These are phyloP conservation scores for Lecanicillium sp. DNA, from an alignment of 2,329 filamentous ascomycete species.

Conservation along the genomic window DNA sequence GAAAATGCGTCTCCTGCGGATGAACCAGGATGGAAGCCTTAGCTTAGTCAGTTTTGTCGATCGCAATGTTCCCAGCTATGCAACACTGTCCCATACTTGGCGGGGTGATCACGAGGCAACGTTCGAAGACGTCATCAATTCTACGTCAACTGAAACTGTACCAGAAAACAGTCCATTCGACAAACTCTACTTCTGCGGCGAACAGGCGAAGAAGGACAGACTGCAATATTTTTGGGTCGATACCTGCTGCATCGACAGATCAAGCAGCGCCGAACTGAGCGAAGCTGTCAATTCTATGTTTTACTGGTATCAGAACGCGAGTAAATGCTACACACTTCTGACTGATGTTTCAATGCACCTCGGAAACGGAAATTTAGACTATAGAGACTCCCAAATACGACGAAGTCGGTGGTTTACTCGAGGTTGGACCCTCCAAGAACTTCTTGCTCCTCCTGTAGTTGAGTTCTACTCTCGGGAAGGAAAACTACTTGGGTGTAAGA, in stretches of 20 bases:
- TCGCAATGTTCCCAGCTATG: constrained; percentile 17
- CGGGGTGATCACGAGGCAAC: constrained; percentile 16
- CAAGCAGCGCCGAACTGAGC: constrained; percentile 1
- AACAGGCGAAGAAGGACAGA: constrained; percentile 8
- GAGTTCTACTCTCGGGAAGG: constrained; percentile 6
- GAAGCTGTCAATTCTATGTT: constrained; percentile 10
- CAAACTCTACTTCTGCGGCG: constrained; percentile 16
- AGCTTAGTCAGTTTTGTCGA: not conserved
- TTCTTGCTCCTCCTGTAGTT: constrained; percentile 32
- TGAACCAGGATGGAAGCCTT: too few species aligned
- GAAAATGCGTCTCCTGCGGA: too few species aligned
- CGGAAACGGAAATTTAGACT: not conserved
- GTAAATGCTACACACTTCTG: constrained; percentile 17
- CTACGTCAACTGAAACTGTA: too few species aligned
- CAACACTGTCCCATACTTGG: constrained; percentile 29
- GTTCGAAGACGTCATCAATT: constrained; percentile 16
- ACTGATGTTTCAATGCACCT: constrained; percentile 11
- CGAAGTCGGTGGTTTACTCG: constrained; percentile 25
- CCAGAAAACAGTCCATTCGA: constrained; percentile 12
- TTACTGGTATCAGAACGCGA: constrained; percentile 17
- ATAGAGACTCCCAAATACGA: constrained; percentile 1
- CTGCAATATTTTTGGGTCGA: constrained; percentile 20
- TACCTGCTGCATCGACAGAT: constrained; percentile 17
- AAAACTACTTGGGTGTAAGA: not conserved
- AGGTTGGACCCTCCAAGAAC: too few species aligned